Percentiles rank a stretch among this genome's conserved stretches.
Conservation (phyloP, 148 eudicot genomes). For the Dysphania ambrosioides region DNA sequence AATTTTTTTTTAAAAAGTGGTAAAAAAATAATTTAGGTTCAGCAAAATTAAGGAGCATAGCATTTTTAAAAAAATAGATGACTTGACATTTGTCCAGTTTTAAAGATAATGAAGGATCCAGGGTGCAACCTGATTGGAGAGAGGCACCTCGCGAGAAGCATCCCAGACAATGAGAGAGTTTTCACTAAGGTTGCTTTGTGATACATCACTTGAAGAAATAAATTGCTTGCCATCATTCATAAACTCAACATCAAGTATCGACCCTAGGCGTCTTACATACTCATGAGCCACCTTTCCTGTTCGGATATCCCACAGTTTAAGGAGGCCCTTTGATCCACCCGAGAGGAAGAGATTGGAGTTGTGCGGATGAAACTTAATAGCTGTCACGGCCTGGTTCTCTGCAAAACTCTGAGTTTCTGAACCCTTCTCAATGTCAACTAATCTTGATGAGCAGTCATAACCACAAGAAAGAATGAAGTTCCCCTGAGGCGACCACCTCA, state of each 20-base stretch:
- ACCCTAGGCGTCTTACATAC: slow-evolving; percentile 59
- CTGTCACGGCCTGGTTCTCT: slow-evolving; percentile 78
- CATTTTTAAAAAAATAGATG: neutral
- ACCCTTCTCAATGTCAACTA: slow-evolving; percentile 76
- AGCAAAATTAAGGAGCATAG: too few species aligned
- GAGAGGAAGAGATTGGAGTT: slow-evolving; percentile 73
- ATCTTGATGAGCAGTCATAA: slow-evolving; percentile 66
- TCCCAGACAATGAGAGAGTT: slow-evolving; percentile 90
- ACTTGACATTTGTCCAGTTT: neutral
- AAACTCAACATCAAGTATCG: slow-evolving; percentile 84
- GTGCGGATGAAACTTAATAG: slow-evolving; percentile 63
- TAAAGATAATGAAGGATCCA: neutral
- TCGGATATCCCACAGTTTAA: slow-evolving; percentile 85
- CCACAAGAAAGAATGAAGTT: slow-evolving; percentile 81
- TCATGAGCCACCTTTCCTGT: slow-evolving; percentile 55
- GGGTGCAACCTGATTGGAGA: slow-evolving; percentile 80
- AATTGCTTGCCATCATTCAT: slow-evolving; percentile 57
- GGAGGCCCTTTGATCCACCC: slow-evolving; percentile 76
- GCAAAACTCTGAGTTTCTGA: slow-evolving; percentile 56
- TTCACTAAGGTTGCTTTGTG: slow-evolving; percentile 72
- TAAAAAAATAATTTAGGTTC: too few species aligned
- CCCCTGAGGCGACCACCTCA: slow-evolving; percentile 73
- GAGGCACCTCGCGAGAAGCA: slow-evolving; percentile 70
- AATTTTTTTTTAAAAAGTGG: too few species aligned
- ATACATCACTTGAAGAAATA: slow-evolving; percentile 82